Base-by-base conservation (phyloP, 208 protist genomes). In the Trypanosoma brucei region DNA sequence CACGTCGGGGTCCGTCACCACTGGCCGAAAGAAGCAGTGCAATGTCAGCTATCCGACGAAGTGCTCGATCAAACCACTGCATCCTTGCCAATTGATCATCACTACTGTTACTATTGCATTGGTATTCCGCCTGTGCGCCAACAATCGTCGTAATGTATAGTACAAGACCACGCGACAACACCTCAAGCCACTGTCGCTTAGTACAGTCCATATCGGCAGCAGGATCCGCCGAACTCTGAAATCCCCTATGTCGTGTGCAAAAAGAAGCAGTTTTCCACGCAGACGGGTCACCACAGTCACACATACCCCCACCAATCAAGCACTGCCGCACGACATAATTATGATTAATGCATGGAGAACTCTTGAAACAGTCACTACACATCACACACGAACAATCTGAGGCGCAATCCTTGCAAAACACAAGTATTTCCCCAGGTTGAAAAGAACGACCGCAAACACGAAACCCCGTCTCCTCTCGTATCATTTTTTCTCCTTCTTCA, bases 211-310 rank as follows among this genome's bases (percentile, higher is more conserved):
- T 56, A 37, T 46, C 64, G 33, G 78, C 51, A 8, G 51, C 57
- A 7, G 72, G 72, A 55, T 84, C 75, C 30, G 71, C 75, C 14
- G 55, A 56, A 3, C 49, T 63, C 31, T 38, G 3, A 57, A 75
- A 65, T 2, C 83, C 81, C 31, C 76, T 68, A 62, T 93, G 83
- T 0, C 62, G 62, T 2, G 52, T 73, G 63, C 84, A 92, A 65
- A 96, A 91, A 3, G 79, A 78, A 44, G 75, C 65, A 34, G 62
- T 22, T 54, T 84, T 80, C 87, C 88, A 91, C 30, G 89, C 86
- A 50, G 68, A 81, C n/a, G 84, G 77, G 70, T 98, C 94, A 44
- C 94, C 94, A 79, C 94, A 98, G 82, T 98, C 94, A 68, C 94
- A 97, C 69, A 95, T 92, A 61, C 91, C 92, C 42, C 80, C 76